Evolutionary conservation across 345 rosid species (phyloP).

Genomic region (Punica granatum): DNA sequence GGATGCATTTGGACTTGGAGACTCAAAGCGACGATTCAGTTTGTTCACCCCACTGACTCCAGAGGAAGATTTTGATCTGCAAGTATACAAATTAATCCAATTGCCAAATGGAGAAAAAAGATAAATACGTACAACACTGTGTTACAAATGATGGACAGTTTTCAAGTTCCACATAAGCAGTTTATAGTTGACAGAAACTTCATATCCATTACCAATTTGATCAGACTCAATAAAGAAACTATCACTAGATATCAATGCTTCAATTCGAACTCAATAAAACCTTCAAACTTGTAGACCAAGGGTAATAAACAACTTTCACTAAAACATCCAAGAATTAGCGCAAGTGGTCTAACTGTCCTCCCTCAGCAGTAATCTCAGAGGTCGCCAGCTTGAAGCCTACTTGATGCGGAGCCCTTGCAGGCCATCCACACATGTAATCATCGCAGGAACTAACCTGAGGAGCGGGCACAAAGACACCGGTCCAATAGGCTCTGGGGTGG

Average conservation of each 20-base stretch:
- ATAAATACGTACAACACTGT: too few relatives aligned
- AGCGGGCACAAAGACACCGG: too few relatives aligned
- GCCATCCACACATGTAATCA: too few relatives aligned
- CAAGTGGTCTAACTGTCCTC: too few relatives aligned
- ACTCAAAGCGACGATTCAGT: constrained; percentile 52
- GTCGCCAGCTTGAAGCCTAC: too few relatives aligned
- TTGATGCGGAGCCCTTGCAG: too few relatives aligned
- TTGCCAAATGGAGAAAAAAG: not conserved
- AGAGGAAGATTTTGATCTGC: constrained; percentile 65
- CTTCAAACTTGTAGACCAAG: not conserved
- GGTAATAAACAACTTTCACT: not conserved
- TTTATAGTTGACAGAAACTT: not conserved
- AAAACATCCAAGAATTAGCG: too few relatives aligned
- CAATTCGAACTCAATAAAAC: not conserved
- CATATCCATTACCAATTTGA: not conserved
- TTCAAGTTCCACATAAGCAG: too few relatives aligned
- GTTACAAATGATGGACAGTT: too few relatives aligned
- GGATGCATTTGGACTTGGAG: constrained; percentile 53
- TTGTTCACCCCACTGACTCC: constrained; percentile 56
- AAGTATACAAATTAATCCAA: constrained; percentile 4
- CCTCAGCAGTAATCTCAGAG: too few relatives aligned
- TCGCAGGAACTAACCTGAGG: too few relatives aligned
- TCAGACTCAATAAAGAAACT: not conserved
- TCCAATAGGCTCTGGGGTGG: too few relatives aligned
- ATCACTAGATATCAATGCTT: not conserved